Evolutionary conservation across 257 asterid genomes (phyloP), one percentile per base, ranked within the genome.

Genomic region (Solanum phureja): DNA sequence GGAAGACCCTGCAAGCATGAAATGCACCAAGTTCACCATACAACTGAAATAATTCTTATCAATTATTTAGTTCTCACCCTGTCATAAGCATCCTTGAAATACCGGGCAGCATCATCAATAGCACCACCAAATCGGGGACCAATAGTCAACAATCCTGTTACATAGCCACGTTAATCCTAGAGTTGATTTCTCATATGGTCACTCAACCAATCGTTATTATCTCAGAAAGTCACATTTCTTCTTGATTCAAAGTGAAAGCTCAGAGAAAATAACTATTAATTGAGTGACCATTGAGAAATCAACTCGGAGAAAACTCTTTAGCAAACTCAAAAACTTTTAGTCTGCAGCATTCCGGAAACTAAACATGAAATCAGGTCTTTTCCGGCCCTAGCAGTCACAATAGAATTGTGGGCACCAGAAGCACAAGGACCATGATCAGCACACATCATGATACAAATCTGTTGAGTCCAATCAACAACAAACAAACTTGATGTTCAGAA

Each of bases 91-190:
- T 97, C 99, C 95, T 97, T 97, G 86, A 97, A 74, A 35, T 74
- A 35, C 18, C 31, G 8, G 52, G 82, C 52, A 38, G 52, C 49
- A 37, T 37, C 98, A 95, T 93, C 96, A 84, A 96, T 89, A 87
- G 99, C 99, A 75, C 99, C 99, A 85, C 99, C 98, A 88, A 97
- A 95, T 90, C 99, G 95, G 27, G 99, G 99, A 89, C 98, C 99
- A 89, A 97, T 96, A 44, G 99, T 97, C 89, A 97, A 66, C 89
- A 97, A 92, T 89, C 99, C 86, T 97, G 89, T 90, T 87, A 89
- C 84, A 93, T 69, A 79, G 52, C 31, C n/a, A 31, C 44, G 88
- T 27, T n/a, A 85, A 31, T 42, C 89, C 68, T 7, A 58, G 11
- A 3, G 24, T 60, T 60, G 68, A 60, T 21, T 60, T 60, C 27